Evolutionary conservation across 1,284 basidiomycete species (phyloP).

Genomic region (Tilletia walkeri): DNA sequence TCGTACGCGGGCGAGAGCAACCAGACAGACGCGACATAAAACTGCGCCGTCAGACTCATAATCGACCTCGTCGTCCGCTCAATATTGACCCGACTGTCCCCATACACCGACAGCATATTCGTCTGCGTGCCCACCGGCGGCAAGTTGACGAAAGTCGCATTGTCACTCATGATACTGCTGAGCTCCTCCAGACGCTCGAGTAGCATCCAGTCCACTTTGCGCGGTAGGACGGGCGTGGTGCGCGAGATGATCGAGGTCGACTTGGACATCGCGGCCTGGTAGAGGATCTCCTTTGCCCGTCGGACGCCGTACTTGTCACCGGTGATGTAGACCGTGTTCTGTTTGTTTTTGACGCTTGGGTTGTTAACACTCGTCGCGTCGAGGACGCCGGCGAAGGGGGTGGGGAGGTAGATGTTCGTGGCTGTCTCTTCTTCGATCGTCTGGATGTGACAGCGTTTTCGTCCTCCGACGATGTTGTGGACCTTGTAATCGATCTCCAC

Average conservation of each 20-base stretch:
- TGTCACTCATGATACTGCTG: constrained; percentile 88
- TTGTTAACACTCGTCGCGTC: constrained; percentile 51
- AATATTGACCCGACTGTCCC: constrained; percentile 90
- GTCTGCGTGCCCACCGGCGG: constrained; percentile 85
- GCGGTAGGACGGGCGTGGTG: constrained; percentile 87
- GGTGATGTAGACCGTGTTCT: constrained; percentile 88
- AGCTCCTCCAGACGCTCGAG: constrained; percentile 87
- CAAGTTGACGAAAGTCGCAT: constrained; percentile 91
- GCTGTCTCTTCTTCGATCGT: constrained; percentile 94
- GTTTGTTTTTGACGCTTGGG: constrained; percentile 60
- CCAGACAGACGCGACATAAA: constrained; percentile 94
- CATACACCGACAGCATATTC: constrained; percentile 88
- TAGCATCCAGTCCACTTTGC: constrained; percentile 97
- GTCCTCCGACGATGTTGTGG: constrained; percentile 84
- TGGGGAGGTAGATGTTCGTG: constrained; percentile 93
- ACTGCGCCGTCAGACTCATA: constrained; percentile 93
- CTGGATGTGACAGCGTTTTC: constrained; percentile 83
- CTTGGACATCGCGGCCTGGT: constrained; percentile 83
- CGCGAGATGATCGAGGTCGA: constrained; percentile 85
- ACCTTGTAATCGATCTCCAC: constrained; percentile 95
- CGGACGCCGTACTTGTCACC: constrained; percentile 97
- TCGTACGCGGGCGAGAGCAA: constrained; percentile 90
- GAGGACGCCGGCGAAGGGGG: constrained; percentile 80
- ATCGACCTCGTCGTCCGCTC: constrained; percentile 90
- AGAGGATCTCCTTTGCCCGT: constrained; percentile 89